Evolutionary conservation across 768 basidiomycete genomes (phyloP).

Genomic region (Mycena metata): DNA sequence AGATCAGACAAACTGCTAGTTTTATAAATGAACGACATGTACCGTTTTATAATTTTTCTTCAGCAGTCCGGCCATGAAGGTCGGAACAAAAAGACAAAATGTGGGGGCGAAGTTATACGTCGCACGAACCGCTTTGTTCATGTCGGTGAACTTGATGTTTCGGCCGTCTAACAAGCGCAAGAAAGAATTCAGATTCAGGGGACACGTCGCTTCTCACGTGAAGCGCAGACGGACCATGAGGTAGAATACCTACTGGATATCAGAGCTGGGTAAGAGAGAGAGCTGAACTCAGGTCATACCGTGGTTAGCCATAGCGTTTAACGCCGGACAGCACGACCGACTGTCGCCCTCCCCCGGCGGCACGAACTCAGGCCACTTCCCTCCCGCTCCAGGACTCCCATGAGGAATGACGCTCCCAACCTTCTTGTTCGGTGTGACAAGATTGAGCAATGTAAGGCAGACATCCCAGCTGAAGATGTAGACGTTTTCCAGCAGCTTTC

Average conservation of each 20-base stretch:
- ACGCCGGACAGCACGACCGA: constrained; percentile 77
- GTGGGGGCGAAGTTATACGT: constrained; percentile 80
- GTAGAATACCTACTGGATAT: constrained; percentile 63
- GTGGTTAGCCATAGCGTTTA: constrained; percentile 89
- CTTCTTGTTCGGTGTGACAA: constrained; percentile 62
- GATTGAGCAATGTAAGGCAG: constrained; percentile 63
- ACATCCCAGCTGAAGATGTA: constrained; percentile 65
- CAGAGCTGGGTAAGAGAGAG: not conserved
- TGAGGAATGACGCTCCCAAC: constrained; percentile 69
- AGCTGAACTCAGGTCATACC: constrained; percentile 55
- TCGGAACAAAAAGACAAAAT: constrained; percentile 78
- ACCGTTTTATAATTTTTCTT: constrained; percentile 64
- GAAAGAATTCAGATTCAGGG: not conserved
- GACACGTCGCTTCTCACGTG: not conserved
- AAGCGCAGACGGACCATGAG: constrained; percentile 50
- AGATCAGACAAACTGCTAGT: not conserved
- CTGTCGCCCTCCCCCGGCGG: constrained; percentile 74
- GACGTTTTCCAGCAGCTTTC: constrained; percentile 45
- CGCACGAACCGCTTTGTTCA: constrained; percentile 57
- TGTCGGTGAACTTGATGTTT: constrained; percentile 73
- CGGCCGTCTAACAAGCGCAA: constrained; percentile 60
- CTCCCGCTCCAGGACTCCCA: constrained; percentile 69
- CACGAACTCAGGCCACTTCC: constrained; percentile 78
- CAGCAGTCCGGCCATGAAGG: constrained; percentile 70
- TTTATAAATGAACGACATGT: not conserved